Conservation (phyloP, 2,329 filamentous ascomycete genomes). For the Thielaviopsis cerberus region DNA sequence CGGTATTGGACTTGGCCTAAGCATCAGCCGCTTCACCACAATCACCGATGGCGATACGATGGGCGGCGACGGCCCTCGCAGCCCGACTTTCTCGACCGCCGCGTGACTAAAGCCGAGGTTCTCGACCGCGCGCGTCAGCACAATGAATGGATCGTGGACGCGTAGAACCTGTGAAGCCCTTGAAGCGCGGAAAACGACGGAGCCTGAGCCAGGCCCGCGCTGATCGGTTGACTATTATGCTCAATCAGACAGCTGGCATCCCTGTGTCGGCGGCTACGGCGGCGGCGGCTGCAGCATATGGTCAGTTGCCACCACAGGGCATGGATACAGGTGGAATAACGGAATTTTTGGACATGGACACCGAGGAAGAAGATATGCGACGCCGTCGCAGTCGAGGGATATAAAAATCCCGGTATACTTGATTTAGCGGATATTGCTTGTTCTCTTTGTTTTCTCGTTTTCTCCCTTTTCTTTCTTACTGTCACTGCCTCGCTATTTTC, state of each 20-base stretch:
- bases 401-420: too few species aligned
- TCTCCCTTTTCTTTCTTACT: neutral
- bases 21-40: slow-evolving; percentile 7
- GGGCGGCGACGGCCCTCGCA: slow-evolving; percentile 4
- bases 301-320: neutral
- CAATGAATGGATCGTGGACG: slow-evolving; percentile 19
- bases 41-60: slow-evolving; percentile 3
- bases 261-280: neutral
- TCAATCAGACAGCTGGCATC: slow-evolving; percentile 2
- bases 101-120: slow-evolving; percentile 22
- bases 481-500: too few species aligned
- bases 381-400: neutral
- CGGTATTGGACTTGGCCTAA: neutral
- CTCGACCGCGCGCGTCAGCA: slow-evolving; percentile 20
- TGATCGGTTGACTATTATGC: slow-evolving; percentile 3
- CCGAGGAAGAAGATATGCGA: neutral
- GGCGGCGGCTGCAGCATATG: neutral
- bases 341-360: neutral
- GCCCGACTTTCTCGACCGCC: slow-evolving; percentile 15
- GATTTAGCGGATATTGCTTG: too few species aligned
- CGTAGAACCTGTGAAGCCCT: too few species aligned
- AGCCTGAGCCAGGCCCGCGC: slow-evolving; percentile 13
- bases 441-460: neutral
- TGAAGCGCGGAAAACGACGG: slow-evolving; percentile 17
- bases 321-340: neutral